Evolutionary conservation across 495 filamentous ascomycete species (phyloP).

Genomic region (Pseudoneurospora amorphoporcata): DNA sequence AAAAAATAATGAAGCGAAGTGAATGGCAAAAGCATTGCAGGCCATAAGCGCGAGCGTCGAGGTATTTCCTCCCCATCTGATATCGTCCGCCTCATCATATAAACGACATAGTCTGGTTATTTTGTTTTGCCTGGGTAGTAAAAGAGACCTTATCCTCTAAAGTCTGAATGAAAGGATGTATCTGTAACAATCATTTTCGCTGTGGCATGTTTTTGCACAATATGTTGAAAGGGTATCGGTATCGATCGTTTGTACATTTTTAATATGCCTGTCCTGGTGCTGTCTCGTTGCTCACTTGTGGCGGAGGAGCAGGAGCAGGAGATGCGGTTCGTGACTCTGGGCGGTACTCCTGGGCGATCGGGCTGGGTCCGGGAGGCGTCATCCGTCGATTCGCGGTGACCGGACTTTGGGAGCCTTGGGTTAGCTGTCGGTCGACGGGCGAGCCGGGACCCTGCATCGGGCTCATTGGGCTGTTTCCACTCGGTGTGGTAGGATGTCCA

Average conservation of each 20-base stretch:
- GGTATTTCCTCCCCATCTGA: neutral
- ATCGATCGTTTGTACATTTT: conserved; percentile 1
- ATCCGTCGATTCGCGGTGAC: conserved; percentile 30
- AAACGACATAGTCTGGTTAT: conserved; percentile 3
- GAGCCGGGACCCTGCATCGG: neutral
- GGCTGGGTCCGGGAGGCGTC: conserved; percentile 50
- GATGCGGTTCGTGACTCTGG: conserved; percentile 7
- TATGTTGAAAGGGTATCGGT: neutral
- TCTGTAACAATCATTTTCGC: neutral
- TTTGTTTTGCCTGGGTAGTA: neutral
- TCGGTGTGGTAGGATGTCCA: neutral
- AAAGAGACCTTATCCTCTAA: neutral
- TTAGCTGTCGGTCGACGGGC: neutral
- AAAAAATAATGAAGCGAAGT: neutral
- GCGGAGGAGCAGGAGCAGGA: conserved; percentile 14
- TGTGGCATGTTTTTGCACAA: neutral
- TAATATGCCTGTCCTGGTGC: conserved; percentile 41
- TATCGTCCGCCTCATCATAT: neutral
- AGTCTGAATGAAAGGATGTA: neutral
- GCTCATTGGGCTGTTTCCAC: neutral
- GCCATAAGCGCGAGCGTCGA: neutral
- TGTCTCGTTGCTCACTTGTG: conserved; percentile 33
- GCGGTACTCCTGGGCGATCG: conserved; percentile 42
- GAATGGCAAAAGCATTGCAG: conserved; percentile 6
- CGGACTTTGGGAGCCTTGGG: conserved; percentile 22